Conservation (phyloP, 345 rosid species). For the Eucalyptus erythrocorys region DNA sequence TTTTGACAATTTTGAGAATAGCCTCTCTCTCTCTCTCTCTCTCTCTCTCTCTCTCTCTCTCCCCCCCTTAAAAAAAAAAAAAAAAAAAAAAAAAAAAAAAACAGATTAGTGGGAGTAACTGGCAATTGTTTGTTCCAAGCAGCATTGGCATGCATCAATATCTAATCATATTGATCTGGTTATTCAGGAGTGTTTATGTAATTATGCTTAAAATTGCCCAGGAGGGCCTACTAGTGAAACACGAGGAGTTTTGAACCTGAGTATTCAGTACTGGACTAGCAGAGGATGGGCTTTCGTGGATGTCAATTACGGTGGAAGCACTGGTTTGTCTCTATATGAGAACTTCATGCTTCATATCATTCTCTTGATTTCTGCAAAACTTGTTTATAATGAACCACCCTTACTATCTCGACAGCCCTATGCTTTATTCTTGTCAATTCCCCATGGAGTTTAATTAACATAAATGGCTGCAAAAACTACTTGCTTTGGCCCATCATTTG, state of each 20-base stretch:
- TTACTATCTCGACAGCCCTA: neutral
- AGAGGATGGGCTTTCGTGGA: slow-evolving; percentile 98
- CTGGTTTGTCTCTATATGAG: slow-evolving; percentile 43
- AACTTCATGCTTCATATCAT: neutral
- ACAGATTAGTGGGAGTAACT: neutral
- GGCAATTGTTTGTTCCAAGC: neutral
- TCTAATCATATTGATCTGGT: neutral
- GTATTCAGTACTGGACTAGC: slow-evolving; percentile 92
- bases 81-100: neutral
- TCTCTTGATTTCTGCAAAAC: neutral
- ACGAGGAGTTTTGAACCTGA: slow-evolving; percentile 58
- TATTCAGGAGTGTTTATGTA: neutral
- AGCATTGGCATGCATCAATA: neutral
- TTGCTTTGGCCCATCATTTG: neutral
- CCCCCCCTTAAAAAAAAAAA: neutral
- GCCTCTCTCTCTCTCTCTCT: neutral
- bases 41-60: neutral
- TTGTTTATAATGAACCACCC: neutral
- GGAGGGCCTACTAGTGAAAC: slow-evolving; percentile 94
- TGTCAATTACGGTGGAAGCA: slow-evolving; percentile 98
- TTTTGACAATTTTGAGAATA: neutral
- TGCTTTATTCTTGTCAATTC: neutral
- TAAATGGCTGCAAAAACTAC: neutral
- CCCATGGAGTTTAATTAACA: neutral
- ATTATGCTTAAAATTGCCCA: slow-evolving; percentile 5